Conservation (phyloP, 306 rosid species). For the Inga laurina region DNA sequence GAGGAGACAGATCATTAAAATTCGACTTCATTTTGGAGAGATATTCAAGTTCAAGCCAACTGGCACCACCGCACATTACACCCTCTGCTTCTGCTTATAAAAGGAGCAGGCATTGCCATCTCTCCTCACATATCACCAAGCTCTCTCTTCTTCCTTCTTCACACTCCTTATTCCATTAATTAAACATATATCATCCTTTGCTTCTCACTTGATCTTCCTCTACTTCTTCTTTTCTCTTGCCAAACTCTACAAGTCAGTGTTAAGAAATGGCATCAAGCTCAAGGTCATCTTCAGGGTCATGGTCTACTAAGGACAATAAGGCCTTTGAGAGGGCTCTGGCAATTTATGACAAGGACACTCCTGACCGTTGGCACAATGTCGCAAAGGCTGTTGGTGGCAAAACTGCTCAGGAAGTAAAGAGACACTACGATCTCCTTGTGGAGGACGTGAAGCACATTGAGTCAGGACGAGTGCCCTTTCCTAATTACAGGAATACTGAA, state of each 20-base stretch:
- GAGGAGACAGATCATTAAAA: conserved; percentile 67
- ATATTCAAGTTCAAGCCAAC: conserved; percentile 56
- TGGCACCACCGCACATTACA: conserved; percentile 52
- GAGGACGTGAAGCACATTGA: conserved; percentile 79
- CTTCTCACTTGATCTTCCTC: background rate
- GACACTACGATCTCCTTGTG: conserved; percentile 76
- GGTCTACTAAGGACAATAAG: conserved; percentile 90
- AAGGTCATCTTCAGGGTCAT: conserved; percentile 72
- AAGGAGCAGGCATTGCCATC: conserved; percentile 52
- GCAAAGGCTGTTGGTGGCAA: conserved; percentile 88
- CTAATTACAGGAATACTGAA: conserved; percentile 60
- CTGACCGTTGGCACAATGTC: conserved; percentile 90
- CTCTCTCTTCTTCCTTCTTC: background rate
- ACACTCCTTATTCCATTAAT: background rate
- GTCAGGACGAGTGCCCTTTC: conserved; percentile 79
- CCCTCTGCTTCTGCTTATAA: conserved; percentile 55
- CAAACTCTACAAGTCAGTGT: background rate
- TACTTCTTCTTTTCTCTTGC: background rate
- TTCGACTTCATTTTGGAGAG: conserved; percentile 42
- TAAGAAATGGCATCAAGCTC: conserved; percentile 72
- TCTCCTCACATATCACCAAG: conserved; percentile 10
- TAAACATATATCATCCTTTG: background rate
- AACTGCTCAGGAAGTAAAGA: conserved; percentile 82
- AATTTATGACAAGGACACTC: conserved; percentile 82
- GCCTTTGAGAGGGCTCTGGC: conserved; percentile 96